These are phyloP conservation scores for Glycyrrhiza uralensis DNA, from an alignment of 306 rosid genomes.

Conservation along the genomic window DNA sequence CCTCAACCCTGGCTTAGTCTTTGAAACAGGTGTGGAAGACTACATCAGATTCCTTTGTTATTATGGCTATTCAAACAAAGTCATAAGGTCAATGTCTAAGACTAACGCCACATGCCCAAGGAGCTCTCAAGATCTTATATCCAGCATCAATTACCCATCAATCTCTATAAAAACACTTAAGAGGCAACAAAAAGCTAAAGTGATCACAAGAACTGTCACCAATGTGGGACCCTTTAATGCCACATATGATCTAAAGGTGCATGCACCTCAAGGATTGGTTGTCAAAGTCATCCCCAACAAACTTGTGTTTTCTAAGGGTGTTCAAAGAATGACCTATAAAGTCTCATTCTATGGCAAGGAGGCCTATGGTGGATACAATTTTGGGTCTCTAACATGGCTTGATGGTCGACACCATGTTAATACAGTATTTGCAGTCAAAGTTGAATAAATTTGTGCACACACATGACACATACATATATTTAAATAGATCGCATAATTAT, in stretches of 20 bases:
- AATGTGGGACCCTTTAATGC: slow-evolving; percentile 69
- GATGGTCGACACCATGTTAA: slow-evolving; percentile 68
- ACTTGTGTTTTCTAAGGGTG: slow-evolving; percentile 49
- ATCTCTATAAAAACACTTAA: slow-evolving; percentile 59
- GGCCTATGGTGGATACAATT: slow-evolving; percentile 69
- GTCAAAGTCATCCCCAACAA: slow-evolving; percentile 64
- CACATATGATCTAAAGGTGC: slow-evolving; percentile 63
- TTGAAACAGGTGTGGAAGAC: slow-evolving; percentile 50
- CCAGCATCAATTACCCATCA: slow-evolving; percentile 83
- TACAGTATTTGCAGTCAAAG: slow-evolving; percentile 65
- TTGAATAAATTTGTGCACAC: slow-evolving; percentile 34
- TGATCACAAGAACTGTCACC: slow-evolving; percentile 66
- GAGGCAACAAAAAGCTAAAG: slow-evolving; percentile 35
- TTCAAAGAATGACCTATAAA: slow-evolving; percentile 44
- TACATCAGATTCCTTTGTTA: slow-evolving; percentile 77
- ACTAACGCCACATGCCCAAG: slow-evolving; percentile 67
- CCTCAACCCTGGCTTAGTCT: slow-evolving; percentile 82
- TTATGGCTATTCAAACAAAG: slow-evolving; percentile 60
- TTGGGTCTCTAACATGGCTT: slow-evolving; percentile 77
- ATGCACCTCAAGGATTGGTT: slow-evolving; percentile 54
- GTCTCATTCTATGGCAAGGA: slow-evolving; percentile 65
- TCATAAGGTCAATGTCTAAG: slow-evolving; percentile 54
- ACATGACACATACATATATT: slow-evolving; percentile 16
- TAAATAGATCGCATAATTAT: background rate
- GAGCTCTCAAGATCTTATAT: slow-evolving; percentile 62